phyloP scores from a whole-genome alignment of 1,139 yeast genomes.

The Candida dubliniensis region DNA sequence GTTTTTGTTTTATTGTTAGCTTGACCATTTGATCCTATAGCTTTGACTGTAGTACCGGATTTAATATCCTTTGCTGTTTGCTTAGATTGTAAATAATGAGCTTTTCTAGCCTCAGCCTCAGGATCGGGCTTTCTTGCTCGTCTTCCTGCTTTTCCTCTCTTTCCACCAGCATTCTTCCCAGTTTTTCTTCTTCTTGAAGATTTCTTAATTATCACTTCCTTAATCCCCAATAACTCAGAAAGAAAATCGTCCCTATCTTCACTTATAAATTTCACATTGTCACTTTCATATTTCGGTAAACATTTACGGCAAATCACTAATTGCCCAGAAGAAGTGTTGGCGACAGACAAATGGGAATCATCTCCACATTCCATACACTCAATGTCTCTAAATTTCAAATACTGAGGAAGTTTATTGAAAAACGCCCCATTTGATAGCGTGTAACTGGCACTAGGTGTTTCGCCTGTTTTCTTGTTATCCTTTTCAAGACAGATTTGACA shows the following conservation, averaged over 20 bases:
- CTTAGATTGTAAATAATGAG: constrained; percentile 37
- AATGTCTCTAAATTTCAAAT: constrained; percentile 50
- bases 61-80: constrained; percentile 36
- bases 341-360: constrained; percentile 43
- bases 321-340: constrained; percentile 21
- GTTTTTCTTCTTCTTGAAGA: constrained; percentile 22
- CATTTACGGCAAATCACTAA: constrained; percentile 45
- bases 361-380: constrained; percentile 45
- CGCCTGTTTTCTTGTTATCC: constrained; percentile 23
- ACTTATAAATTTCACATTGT: constrained; percentile 30
- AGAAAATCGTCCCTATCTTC: constrained; percentile 52
- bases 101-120: constrained; percentile 39
- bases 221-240: constrained; percentile 49
- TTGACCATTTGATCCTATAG: constrained; percentile 34
- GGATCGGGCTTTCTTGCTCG: constrained; percentile 25
- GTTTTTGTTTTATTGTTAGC: constrained; percentile 3
- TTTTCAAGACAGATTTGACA: constrained; percentile 50
- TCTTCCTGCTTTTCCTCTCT: constrained; percentile 16
- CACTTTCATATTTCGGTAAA: constrained; percentile 24
- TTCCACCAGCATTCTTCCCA: constrained; percentile 27
- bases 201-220: constrained; percentile 30
- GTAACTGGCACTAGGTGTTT: constrained; percentile 51
- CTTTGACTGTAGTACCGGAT: constrained; percentile 43
- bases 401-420: constrained; percentile 47
- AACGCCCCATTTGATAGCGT: constrained; percentile 56